These are phyloP conservation scores for Leptodontidium sp. DNA, from an alignment of 2,329 filamentous ascomycete genomes.

Conservation along the genomic window DNA sequence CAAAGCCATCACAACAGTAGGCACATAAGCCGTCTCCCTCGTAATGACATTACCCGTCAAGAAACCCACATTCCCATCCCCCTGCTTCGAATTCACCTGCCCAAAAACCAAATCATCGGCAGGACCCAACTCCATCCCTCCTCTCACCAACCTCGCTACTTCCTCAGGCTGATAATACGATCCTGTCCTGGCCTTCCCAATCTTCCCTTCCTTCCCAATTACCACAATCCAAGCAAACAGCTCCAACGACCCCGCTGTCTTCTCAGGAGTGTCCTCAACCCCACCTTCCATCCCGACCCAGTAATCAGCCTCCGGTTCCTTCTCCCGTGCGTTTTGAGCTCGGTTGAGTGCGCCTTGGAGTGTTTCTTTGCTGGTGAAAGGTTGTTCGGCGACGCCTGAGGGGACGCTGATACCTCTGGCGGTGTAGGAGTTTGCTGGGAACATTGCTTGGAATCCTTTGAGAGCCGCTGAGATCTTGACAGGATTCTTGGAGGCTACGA, in stretches of 20 bases:
- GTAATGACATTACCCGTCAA: slow-evolving; percentile 51
- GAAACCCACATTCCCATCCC: slow-evolving; percentile 52
- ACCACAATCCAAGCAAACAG: slow-evolving; percentile 54
- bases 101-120: slow-evolving; percentile 52
- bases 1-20: slow-evolving; percentile 52
- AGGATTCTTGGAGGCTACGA: slow-evolving; percentile 52
- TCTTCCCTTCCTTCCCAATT: slow-evolving; percentile 40
- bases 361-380: slow-evolving; percentile 51
- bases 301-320: slow-evolving; percentile 48
- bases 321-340: slow-evolving; percentile 46
- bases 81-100: slow-evolving; percentile 50
- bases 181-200: slow-evolving; percentile 51
- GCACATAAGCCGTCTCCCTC: slow-evolving; percentile 49
- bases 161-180: slow-evolving; percentile 51
- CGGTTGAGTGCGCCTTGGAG: slow-evolving; percentile 51
- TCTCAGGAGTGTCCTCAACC: slow-evolving; percentile 44
- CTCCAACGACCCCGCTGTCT: slow-evolving; percentile 40
- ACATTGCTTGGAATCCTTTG: slow-evolving; percentile 49
- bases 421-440: slow-evolving; percentile 44
- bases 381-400: slow-evolving; percentile 52
- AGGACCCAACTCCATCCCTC: slow-evolving; percentile 52
- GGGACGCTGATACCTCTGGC: slow-evolving; percentile 46
- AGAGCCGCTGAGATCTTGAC: slow-evolving; percentile 51
- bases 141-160: slow-evolving; percentile 47
- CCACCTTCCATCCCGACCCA: slow-evolving; percentile 55